Base-by-base conservation (phyloP, 2,329 filamentous ascomycete genomes). In the Aspergillus candidus region DNA sequence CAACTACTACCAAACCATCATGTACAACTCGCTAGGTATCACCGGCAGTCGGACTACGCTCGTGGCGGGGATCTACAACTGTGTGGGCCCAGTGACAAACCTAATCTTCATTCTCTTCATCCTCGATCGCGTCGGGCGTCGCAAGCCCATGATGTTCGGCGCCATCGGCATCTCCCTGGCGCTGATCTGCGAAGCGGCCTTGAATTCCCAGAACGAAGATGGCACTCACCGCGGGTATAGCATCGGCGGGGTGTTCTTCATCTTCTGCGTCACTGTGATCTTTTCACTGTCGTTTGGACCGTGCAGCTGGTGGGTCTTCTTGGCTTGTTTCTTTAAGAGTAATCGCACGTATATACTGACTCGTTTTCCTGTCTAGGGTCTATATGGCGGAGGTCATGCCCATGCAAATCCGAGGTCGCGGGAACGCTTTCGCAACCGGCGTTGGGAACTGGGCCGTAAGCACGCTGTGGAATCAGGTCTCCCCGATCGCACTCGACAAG, bases 381-480 rank as follows among this genome's bases (percentile, higher is more conserved):
- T 84, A 84, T 60, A 80, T 80, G 59, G 75, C 76, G 12, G 82
- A 85, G 60, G 78, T 85, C 47, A 79, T 81, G 62, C 80, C 82
- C 8, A 76, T 84, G 64, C 78, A 79, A 50, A 84, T 83, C 43
- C 78, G 82, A 29, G 76, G 76, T 5, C 70, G 73, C 15, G 78
- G 78, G 2, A 76, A 73, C 37, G 76, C 77, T 4, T 79, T 80
- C 49, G 75, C 77, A 0, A 79, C 77, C 0, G 76, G 71, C 38
- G 68, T 80, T 35, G 77, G 77, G 1, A 80, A 80, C 52, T 80
- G 77, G 77, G 66, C 78, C 3, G 75, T 81, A 12, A 73, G 74
- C 27, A 79, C 78, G 0, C 67, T 82, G 22, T 82, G 77, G 69
- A 73, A 72, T 6, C 79, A 83, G 54, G 72, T 80, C 3, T 75